Base-by-base conservation (phyloP, 306 rosid species). In the Dicorynia guianensis region DNA sequence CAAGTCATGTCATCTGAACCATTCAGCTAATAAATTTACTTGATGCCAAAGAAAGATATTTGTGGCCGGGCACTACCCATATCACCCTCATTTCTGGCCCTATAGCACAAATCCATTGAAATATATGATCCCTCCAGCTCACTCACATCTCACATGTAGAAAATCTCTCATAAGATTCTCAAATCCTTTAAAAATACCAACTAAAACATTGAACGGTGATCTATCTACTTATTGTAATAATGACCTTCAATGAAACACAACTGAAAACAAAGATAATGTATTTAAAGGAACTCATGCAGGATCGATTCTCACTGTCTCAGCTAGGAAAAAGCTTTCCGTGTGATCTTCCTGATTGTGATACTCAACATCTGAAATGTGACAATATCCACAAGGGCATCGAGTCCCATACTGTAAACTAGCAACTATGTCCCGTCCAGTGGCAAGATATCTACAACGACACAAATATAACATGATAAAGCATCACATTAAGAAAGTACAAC, bases 251-350 rank as follows among this genome's bases (percentile, higher is more conserved):
- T 66, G 47, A 80, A 76, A 76, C 78, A 82, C 53, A 56, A 63
- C 57, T 30, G 17, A 65, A 69, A 62, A 57, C 20, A n/a, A 62
- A 57, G 35, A 78, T 62, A 20, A 43, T 44, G 73, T 38, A 44
- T 60, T 35, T 19, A 77, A 58, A 56, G n/a, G 13, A 77, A 63
- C 46, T 49, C 11, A 39, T 44, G 72, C 20, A 48, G 67, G 71
- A 71, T 54, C 42, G 50, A 67, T 79, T 64, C 91, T 84, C 82
- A 92, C 98, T 3, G 98, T 94, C 87, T 94, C 98, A 25, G 98
- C 96, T 25, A 94, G 86, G 82, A 94, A 94, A 84, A 94, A 94
- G 85, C 98, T 94, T 83, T 94, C 98, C 98, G 92, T 94, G 82
- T 94, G 96, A 72, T 94, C 98, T 83, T 94, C 97, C 77, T 94